Evolutionary conservation across 2,329 filamentous ascomycete genomes (phyloP), one percentile per base, ranked within the genome.

Genomic region (Rasamsonia emersonii): DNA sequence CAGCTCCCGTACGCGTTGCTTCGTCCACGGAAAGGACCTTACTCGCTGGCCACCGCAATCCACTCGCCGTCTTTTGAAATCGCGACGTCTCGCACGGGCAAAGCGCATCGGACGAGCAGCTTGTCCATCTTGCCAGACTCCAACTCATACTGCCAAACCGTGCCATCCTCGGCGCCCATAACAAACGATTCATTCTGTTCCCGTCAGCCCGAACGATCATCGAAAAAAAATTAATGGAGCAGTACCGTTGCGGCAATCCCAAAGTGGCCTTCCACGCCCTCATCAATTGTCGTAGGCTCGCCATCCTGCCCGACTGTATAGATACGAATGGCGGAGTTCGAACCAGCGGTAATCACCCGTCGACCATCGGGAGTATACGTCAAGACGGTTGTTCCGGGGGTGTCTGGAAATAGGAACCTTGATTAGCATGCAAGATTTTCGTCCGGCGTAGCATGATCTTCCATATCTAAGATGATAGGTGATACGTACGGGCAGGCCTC

Each of bases 11-110:
- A 16, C 35, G 17, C 21, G 13, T 38, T 13, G 1, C 8, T 13
- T 26, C 18, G 5, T 11, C 4, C 11, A 3, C 5, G 27, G 9
- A 4, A 21, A 6, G 2, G 11, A 14, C 63, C 73, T 44, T 58
- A 78, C 75, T 96, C 93, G 68, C 88, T 95, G n/a, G 88, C 86
- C 16, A 96, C 86, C 18, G 91, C 91, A 43, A 81, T 84, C 88
- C 86, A 96, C 48, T 83, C 74, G 0, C 75, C 73, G 53, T 96
- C 83, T 2, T 77, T 73, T 2, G 86, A 88, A 9, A 98, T 66
- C 3, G 84, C 79, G 32, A 98, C 68, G 55, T 95, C 86, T 49
- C 91, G 76, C 18, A 95, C 76, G 1, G 91, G 85, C 3, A 95
- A 66, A n/a, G 86, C 79, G 36, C 80, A 84, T 42, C 91, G 79